Evolutionary conservation across 2,329 filamentous ascomycete genomes (phyloP).

Genomic region (Fusarium mexicanum): DNA sequence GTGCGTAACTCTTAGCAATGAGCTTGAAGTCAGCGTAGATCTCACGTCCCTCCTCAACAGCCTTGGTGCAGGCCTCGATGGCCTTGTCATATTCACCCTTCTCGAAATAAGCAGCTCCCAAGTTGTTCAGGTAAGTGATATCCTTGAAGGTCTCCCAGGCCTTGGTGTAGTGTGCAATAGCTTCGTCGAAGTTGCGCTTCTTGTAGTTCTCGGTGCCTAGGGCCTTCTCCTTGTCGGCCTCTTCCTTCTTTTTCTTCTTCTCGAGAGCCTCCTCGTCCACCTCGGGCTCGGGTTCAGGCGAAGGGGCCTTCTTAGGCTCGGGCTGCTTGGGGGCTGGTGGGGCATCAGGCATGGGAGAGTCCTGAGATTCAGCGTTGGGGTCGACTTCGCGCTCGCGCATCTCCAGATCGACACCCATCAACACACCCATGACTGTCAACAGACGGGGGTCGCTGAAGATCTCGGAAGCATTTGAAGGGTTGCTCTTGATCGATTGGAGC

Average conservation of each 20-base stretch:
- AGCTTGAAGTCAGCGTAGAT: constrained; percentile 97
- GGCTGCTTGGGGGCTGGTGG: constrained; percentile 51
- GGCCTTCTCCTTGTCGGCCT: constrained; percentile 93
- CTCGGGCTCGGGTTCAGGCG: constrained; percentile 71
- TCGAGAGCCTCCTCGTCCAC: constrained; percentile 85
- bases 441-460: constrained; percentile 91
- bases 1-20: constrained; percentile 97
- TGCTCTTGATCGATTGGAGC: constrained; percentile 80
- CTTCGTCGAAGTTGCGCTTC: constrained; percentile 95
- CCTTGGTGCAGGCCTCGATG: constrained; percentile 87
- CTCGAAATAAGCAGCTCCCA: constrained; percentile 93
- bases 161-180: constrained; percentile 92
- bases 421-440: constrained; percentile 90
- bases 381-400: constrained; percentile 49
- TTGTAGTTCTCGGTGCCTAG: constrained; percentile 96
- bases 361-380: constrained; percentile 53
- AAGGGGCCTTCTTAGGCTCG: constrained; percentile 65
- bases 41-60: constrained; percentile 87
- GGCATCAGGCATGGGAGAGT: constrained; percentile 82
- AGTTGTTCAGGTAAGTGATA: constrained; percentile 97
- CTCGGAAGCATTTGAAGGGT: constrained; percentile 80
- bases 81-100: constrained; percentile 92
- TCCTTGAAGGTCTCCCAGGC: constrained; percentile 97
- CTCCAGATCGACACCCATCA: constrained; percentile 93
- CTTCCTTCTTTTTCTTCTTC: constrained; percentile 90